phyloP scores from a whole-genome alignment of 169 alveolate species.

The Theileria luwenshuni region DNA sequence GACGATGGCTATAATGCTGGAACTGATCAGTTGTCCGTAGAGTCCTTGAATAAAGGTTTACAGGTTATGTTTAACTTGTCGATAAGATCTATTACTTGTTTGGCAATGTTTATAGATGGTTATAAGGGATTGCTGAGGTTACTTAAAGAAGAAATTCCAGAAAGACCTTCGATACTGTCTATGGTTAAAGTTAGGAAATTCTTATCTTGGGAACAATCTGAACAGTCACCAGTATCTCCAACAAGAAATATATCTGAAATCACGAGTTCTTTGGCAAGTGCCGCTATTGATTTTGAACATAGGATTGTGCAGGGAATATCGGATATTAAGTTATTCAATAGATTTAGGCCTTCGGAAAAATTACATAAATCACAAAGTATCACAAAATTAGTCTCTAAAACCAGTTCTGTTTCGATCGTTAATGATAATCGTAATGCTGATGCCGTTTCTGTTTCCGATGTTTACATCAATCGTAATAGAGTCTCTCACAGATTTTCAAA shows the following conservation, averaged over 20 bases:
- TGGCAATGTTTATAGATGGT: slow-evolving; percentile 49
- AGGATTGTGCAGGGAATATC: slow-evolving; percentile 22
- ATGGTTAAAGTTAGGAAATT: slow-evolving; percentile 2
- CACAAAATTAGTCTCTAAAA: background rate
- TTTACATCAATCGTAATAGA: too few relatives aligned
- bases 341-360: background rate
- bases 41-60: slow-evolving; percentile 50
- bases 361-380: too few relatives aligned
- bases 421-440: too few relatives aligned
- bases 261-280: background rate
- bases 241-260: background rate
- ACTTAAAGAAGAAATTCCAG: slow-evolving; percentile 33
- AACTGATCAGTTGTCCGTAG: slow-evolving; percentile 28
- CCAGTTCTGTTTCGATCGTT: too few relatives aligned
- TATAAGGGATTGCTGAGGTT: slow-evolving; percentile 43
- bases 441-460: too few relatives aligned
- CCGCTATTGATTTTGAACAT: slow-evolving; percentile 14
- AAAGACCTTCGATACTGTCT: slow-evolving; percentile 1
- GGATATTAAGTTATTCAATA: slow-evolving; percentile 10
- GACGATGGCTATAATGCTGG: slow-evolving; percentile 48
- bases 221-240: background rate
- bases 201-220: background rate
- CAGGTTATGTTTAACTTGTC: slow-evolving; percentile 22
- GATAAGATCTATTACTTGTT: slow-evolving; percentile 32
- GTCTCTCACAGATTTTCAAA: too few relatives aligned